Evolutionary conservation across 306 rosid species (phyloP), one percentile per base, ranked within the genome.

Genomic region (Trifolium dubium): DNA sequence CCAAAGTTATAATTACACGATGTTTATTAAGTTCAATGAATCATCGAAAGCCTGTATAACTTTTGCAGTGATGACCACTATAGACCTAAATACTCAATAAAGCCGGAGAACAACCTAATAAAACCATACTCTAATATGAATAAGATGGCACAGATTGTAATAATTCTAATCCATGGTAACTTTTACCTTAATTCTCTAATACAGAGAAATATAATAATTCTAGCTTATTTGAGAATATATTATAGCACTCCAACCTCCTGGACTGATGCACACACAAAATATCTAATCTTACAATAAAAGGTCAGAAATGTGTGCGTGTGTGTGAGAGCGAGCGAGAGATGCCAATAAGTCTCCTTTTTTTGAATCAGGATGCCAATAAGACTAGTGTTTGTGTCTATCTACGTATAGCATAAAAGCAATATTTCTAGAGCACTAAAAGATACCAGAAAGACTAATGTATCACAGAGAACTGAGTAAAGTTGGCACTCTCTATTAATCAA

Each of bases 391-490:
- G 53, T 53, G 59, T 53, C 58, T 51, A 51, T 17, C 28, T 15
- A 15, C 30, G 18, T 53, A 53, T 18, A 53, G 59, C 64, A 28
- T 59, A 59, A 12, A 59, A 59, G 39, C 30, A 15, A 23, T 6
- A n/a, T 30, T 69, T 53, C 47, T 50, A 32, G 49, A 69, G 55
- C 49, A 50, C 74, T 34, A 51, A 69, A 17, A 14, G 50, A 71
- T 40, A 30, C 40, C 55, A 55, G n/a, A 4, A 31, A 71, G 64
- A 19, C 35, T 18, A 37, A 2, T 19, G 51, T 11, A 39, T 35
- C 19, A n/a, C 2, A 46, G 2, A 28, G 12, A 54, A 54, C 55
- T 3, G 32, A 41, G 13, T 8, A 49, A 18, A 47, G 40, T 34
- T 4, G 18, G 41, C 30, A 49, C 44, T n/a, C 29, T 28, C 9